Percentiles rank a stretch among this genome's conserved stretches.
Conservation (phyloP, 2,329 filamentous ascomycete genomes). For the Tolypocladium pustulatum region DNA sequence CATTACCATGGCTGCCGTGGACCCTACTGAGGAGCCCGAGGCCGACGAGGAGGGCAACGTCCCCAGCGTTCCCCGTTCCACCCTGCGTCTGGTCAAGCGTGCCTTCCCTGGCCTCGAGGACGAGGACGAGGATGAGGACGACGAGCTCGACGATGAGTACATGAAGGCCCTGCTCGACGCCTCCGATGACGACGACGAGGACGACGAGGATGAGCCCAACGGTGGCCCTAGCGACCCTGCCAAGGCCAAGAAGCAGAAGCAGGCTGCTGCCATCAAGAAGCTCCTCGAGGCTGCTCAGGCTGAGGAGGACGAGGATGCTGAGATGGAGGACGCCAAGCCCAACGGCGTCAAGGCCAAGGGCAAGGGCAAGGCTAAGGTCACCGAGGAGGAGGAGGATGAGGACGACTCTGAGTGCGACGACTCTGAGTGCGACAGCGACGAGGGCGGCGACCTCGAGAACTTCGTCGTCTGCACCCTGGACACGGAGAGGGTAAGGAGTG, state of each 20-base stretch:
- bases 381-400: slow-evolving; percentile 48
- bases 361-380: slow-evolving; percentile 61
- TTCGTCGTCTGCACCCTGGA: slow-evolving; percentile 94
- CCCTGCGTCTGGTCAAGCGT: slow-evolving; percentile 80
- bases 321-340: slow-evolving; percentile 60
- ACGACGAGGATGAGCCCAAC: slow-evolving; percentile 61
- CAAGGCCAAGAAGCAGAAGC: slow-evolving; percentile 80
- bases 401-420: slow-evolving; percentile 52
- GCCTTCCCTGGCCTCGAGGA: slow-evolving; percentile 43
- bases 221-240: slow-evolving; percentile 84
- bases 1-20: slow-evolving; percentile 97
- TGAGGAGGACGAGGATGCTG: slow-evolving; percentile 46
- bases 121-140: slow-evolving; percentile 42
- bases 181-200: slow-evolving; percentile 37
- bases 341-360: slow-evolving; percentile 48
- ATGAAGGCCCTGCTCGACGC: slow-evolving; percentile 42
- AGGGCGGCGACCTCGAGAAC: slow-evolving; percentile 66
- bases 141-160: slow-evolving; percentile 59
- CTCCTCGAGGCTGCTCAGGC: slow-evolving; percentile 56
- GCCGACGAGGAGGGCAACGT: slow-evolving; percentile 52
- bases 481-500: slow-evolving; percentile 64
- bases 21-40: slow-evolving; percentile 69
- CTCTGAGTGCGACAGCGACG: slow-evolving; percentile 54
- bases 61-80: slow-evolving; percentile 61
- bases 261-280: slow-evolving; percentile 67